phyloP scores from a whole-genome alignment of 2,329 filamentous ascomycete genomes.

The Helminthosporium solani region DNA sequence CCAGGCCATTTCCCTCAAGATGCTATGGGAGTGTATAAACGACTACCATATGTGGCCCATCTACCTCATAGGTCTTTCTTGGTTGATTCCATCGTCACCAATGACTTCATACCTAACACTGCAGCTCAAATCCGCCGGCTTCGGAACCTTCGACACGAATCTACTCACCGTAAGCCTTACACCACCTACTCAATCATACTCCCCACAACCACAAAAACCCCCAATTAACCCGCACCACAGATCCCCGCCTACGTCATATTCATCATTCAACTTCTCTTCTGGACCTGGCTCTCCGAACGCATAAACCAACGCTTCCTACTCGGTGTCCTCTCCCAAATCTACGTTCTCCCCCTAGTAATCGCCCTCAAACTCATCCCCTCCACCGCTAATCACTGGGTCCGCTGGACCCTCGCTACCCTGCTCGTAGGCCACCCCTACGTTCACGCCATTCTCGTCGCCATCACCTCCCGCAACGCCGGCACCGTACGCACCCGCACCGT shows the following conservation, averaged over 20 bases:
- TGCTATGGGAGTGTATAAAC: conserved; percentile 52
- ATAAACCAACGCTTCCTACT: conserved; percentile 56
- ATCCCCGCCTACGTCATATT: conserved; percentile 51
- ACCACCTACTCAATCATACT: not conserved
- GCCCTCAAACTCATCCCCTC: conserved; percentile 37
- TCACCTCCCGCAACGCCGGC: conserved; percentile 46
- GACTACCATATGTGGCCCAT: conserved; percentile 59
- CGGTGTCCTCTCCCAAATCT: conserved; percentile 43
- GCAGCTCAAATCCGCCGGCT: conserved; percentile 37
- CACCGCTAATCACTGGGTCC: conserved; percentile 39
- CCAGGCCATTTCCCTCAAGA: conserved; percentile 51
- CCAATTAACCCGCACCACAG: conserved; percentile 8
- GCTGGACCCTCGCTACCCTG: conserved; percentile 42
- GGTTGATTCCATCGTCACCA: conserved; percentile 37
- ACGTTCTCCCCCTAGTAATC: conserved; percentile 42
- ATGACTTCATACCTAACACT: conserved; percentile 39
- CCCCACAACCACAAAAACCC: not conserved
- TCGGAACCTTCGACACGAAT: conserved; percentile 42
- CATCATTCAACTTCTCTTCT: conserved; percentile 51
- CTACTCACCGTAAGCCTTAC: conserved; percentile 33
- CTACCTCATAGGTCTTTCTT: conserved; percentile 38
- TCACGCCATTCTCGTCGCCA: conserved; percentile 48
- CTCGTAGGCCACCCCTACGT: conserved; percentile 47
- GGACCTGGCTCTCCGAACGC: conserved; percentile 53
- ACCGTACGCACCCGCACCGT: conserved; percentile 48